Percentiles rank a stretch among this genome's conserved stretches.
Evolutionary conservation across 345 rosid genomes (phyloP).

Genomic region (Rhodamnia rubescens): DNA sequence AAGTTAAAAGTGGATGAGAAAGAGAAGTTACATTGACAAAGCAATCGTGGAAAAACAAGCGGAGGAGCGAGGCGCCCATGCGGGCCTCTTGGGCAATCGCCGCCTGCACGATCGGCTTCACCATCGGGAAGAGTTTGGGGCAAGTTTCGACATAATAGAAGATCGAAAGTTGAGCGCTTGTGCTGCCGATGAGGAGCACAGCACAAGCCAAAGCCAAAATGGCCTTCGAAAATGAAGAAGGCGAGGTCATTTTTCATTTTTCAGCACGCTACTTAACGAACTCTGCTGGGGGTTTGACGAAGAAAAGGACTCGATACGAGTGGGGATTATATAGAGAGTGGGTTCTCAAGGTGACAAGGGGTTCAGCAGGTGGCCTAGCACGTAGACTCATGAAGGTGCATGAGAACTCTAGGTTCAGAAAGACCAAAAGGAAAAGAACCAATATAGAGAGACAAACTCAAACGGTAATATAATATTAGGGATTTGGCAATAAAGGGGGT

Average conservation of each 20-base stretch:
- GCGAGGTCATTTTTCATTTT: conserved; percentile 10
- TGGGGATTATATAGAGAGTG: not conserved
- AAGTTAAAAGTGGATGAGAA: not conserved
- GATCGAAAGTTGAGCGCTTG: conserved; percentile 61
- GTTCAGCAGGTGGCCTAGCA: conserved; percentile 52
- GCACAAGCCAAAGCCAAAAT: conserved; percentile 20
- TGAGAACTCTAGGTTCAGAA: not conserved
- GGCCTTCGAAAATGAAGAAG: conserved; percentile 5
- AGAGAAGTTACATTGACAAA: conserved; percentile 59
- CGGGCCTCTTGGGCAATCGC: conserved; percentile 50
- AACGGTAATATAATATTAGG: not conserved
- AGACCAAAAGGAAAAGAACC: not conserved
- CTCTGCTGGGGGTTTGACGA: not conserved
- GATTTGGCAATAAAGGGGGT: too few relatives aligned
- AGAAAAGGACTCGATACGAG: not conserved
- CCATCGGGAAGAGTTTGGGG: conserved; percentile 38
- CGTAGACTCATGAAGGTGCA: conserved; percentile 20
- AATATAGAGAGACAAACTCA: not conserved
- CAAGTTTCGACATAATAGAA: conserved; percentile 58
- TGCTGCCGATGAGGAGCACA: conserved; percentile 9
- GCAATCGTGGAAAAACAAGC: conserved; percentile 87
- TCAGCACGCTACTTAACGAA: not conserved
- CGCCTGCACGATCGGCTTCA: conserved; percentile 32
- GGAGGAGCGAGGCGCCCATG: conserved; percentile 75
- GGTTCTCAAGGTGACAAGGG: conserved; percentile 5